These are phyloP conservation scores for Euryodendron excelsum DNA, from an alignment of 148 eudicot genomes.

Conservation along the genomic window DNA sequence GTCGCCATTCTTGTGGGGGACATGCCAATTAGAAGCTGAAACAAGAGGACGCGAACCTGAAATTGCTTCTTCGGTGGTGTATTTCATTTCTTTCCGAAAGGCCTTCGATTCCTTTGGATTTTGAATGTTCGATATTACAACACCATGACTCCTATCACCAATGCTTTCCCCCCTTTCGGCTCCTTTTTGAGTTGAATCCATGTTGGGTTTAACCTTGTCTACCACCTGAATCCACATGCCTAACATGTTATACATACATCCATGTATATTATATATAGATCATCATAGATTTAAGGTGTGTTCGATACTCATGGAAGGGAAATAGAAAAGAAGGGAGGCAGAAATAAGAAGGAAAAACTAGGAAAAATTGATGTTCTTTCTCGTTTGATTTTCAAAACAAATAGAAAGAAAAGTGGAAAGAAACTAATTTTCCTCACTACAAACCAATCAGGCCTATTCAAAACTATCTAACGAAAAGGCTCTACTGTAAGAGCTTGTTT, in stretches of 20 bases:
- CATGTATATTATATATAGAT: too few relatives aligned
- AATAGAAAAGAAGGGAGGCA: too few relatives aligned
- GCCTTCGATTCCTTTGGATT: background rate
- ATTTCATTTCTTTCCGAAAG: background rate
- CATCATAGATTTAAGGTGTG: too few relatives aligned
- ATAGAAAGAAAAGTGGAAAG: too few relatives aligned
- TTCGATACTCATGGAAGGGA: too few relatives aligned
- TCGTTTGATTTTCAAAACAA: too few relatives aligned
- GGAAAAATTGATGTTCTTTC: too few relatives aligned
- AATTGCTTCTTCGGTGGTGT: background rate
- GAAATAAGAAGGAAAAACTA: too few relatives aligned
- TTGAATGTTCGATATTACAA: background rate
- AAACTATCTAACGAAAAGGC: too few relatives aligned
- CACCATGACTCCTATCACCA: background rate
- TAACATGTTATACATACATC: background rate
- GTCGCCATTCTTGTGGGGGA: background rate
- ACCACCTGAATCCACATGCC: background rate
- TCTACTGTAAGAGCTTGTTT: too few relatives aligned
- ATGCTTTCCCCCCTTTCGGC: background rate
- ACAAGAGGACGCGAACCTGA: slow-evolving; percentile 9
- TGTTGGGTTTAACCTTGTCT: background rate
- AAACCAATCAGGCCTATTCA: too few relatives aligned
- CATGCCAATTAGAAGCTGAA: slow-evolving; percentile 11
- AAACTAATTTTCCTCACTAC: too few relatives aligned
- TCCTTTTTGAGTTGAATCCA: background rate